These are phyloP conservation scores for Fraxinus xanthoxyloides DNA, from an alignment of 305 asterid species.

Conservation along the genomic window DNA sequence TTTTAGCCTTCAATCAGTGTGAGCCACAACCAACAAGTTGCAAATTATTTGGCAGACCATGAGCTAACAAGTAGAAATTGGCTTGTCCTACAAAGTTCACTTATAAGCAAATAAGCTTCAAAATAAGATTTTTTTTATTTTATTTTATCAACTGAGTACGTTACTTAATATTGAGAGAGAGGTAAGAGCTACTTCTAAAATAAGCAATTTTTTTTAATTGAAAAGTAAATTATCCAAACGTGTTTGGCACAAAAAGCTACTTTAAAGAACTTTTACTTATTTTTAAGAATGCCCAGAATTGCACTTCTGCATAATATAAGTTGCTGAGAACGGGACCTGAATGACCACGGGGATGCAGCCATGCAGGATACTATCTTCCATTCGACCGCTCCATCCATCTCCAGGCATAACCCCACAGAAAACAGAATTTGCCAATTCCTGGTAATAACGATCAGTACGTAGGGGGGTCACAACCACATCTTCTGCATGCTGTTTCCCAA, in stretches of 20 bases:
- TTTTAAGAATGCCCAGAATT: not conserved
- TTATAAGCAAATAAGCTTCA: not conserved
- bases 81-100: not conserved
- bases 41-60: not conserved
- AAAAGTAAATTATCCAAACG: not conserved
- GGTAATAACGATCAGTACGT: constrained; percentile 66
- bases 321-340: constrained; percentile 46
- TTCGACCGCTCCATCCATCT: constrained; percentile 99
- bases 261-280: not conserved
- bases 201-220: not conserved
- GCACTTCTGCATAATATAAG: not conserved
- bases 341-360: constrained; percentile 96
- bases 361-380: constrained; percentile 94
- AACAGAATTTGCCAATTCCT: constrained; percentile 66
- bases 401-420: constrained; percentile 99
- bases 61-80: not conserved
- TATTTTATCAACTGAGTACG: not conserved
- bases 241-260: not conserved
- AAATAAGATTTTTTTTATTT: too few relatives aligned
- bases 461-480: constrained; percentile 78
- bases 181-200: not conserved
- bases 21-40: not conserved
- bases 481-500: constrained; percentile 75
- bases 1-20: not conserved
- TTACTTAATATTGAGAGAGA: not conserved